Base-by-base conservation (phyloP, 495 filamentous ascomycete species). In the Pyronema domesticum region DNA sequence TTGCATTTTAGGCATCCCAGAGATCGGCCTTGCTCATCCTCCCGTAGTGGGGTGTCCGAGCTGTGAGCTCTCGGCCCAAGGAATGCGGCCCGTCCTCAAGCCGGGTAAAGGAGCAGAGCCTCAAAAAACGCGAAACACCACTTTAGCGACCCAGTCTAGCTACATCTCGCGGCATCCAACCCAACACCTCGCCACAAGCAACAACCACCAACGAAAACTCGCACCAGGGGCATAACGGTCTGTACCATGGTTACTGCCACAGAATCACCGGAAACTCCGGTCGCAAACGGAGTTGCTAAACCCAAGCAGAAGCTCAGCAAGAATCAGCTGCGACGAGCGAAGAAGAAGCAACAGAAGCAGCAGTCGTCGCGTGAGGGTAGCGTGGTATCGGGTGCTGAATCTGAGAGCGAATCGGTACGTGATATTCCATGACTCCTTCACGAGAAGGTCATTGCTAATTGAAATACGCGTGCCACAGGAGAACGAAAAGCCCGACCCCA, bases 301-400 rank as follows among this genome's bases (percentile, higher is more conserved):
- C 39, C 54, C 37, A 66, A 63, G 44, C 60, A 56, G 59, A 88
- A 88, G 69, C 73, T 78, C 67, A 85, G 76, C 65, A 93, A 89
- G 70, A 91, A 93, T 62, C 83, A 88, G 68, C 76, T 86, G 65
- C 75, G 83, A 66, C 77, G 83, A 64, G 87, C 87, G 34, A 87
- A 86, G 74, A 94, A 86, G 73, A 95, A 94, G 77, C 83, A 83
- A 52, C 75, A 84, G 58, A 85, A 86, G 69, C 72, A 83, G 68
- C 64, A 71, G 42, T 72, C 78, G 47, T 56, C 55, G 7, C 30
- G 45, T 46, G 40, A 55, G 46, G 54, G 45, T 33, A 66, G 58
- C 13, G 60, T 58, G 18, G 66, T 55, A 46, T 51, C 39, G 45
- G 19, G 9, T 42, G 18, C 10, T 34, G 50, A 53, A 37, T 55